Percentiles rank a stretch among this genome's conserved stretches.
These are phyloP conservation scores for Aurantiochytrium sp. DNA, from an alignment of 108 stramenopile species.

Conservation along the genomic window DNA sequence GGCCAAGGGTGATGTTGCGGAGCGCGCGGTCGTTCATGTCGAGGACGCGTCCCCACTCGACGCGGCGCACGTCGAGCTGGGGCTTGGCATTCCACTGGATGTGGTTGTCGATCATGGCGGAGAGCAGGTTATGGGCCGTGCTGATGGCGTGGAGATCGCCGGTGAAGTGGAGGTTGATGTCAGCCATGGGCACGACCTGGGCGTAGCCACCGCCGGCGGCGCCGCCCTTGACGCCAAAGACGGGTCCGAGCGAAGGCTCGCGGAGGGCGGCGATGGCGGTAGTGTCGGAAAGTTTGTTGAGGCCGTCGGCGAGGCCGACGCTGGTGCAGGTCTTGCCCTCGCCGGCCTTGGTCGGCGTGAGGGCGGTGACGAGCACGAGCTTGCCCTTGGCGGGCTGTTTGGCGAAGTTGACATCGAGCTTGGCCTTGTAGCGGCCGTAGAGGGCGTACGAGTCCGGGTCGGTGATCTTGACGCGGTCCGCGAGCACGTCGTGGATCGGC, in stretches of 20 bases:
- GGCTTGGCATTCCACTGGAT: conserved; percentile 10
- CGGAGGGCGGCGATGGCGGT: neutral
- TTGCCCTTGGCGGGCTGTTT: neutral
- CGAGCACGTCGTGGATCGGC: neutral
- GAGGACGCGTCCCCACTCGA: neutral
- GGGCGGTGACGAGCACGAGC: conserved; percentile 6
- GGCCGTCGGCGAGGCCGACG: conserved; percentile 5
- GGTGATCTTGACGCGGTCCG: neutral
- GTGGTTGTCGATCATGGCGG: conserved; percentile 17
- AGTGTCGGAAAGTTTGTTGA: neutral
- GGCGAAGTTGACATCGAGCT: neutral
- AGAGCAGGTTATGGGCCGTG: neutral
- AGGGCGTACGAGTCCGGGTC: neutral
- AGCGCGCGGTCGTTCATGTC: conserved; percentile 14
- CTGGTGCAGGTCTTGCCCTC: conserved; percentile 10
- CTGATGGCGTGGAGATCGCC: conserved; percentile 10
- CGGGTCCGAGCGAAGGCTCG: neutral
- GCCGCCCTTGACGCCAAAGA: conserved; percentile 17
- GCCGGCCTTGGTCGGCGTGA: neutral
- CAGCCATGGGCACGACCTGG: conserved; percentile 24
- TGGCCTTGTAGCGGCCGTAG: conserved; percentile 16
- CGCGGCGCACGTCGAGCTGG: neutral
- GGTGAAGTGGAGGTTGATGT: conserved; percentile 19
- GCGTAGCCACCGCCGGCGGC: conserved; percentile 29
- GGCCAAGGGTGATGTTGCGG: neutral